Evolutionary conservation across 2,329 filamentous ascomycete genomes (phyloP).

Genomic region (Alternaria arborescens): DNA sequence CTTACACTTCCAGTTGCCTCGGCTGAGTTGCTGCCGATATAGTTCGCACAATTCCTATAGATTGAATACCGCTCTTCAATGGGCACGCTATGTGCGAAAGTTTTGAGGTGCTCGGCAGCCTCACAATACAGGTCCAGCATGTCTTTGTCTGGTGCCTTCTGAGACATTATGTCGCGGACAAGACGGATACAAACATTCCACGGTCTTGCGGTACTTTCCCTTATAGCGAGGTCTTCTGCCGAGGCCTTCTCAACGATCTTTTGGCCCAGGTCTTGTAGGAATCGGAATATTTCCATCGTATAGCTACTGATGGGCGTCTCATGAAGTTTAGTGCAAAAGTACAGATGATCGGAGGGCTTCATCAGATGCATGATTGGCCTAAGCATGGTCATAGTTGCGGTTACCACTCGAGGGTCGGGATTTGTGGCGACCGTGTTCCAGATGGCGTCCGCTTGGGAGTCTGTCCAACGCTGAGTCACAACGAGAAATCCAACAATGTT

Average conservation of each 20-base stretch:
- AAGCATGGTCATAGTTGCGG: conserved; percentile 78
- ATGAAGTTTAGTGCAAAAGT: conserved; percentile 73
- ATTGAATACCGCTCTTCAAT: conserved; percentile 68
- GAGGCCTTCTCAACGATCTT: conserved; percentile 27
- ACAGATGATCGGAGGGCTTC: conserved; percentile 60
- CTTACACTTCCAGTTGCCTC: conserved; percentile 78
- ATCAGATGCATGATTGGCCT: conserved; percentile 57
- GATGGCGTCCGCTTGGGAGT: conserved; percentile 77
- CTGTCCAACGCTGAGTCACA: conserved; percentile 76
- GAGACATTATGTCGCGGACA: conserved; percentile 73
- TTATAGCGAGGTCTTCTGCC: conserved; percentile 23
- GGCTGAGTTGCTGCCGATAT: conserved; percentile 69
- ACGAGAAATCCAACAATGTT: conserved; percentile 90
- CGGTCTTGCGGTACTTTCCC: conserved; percentile 50
- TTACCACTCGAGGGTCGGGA: conserved; percentile 84
- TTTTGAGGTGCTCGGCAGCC: conserved; percentile 68
- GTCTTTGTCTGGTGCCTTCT: conserved; percentile 63
- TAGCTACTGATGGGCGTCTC: conserved; percentile 43
- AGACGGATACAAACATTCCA: conserved; percentile 70
- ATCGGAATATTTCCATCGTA: conserved; percentile 42
- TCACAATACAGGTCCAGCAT: conserved; percentile 70
- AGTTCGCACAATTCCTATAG: conserved; percentile 71
- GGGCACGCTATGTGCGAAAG: conserved; percentile 67
- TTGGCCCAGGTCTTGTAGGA: conserved; percentile 39
- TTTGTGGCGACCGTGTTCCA: conserved; percentile 85